A percentile compares a stretch with the other conserved stretches of the same genome.
Conservation (phyloP, 78 protist species). For the Dictyostelium firmibasis region DNA sequence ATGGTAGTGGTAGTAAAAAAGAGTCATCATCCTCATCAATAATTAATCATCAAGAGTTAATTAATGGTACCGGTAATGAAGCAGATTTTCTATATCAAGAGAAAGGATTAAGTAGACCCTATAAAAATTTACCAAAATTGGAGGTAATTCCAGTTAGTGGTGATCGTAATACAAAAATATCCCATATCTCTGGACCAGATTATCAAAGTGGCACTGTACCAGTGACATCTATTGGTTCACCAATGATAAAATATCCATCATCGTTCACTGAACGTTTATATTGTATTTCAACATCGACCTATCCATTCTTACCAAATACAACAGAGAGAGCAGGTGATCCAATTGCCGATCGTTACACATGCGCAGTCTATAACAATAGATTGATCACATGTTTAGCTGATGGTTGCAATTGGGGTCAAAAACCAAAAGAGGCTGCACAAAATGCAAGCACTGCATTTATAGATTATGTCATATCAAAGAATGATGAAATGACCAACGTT, state of each 20-base stretch:
- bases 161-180: background rate
- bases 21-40: background rate
- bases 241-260: constrained; percentile 27
- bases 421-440: constrained; percentile 63
- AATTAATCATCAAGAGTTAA: background rate
- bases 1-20: background rate
- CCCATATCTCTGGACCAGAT: constrained; percentile 52
- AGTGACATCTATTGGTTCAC: background rate
- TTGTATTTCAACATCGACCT: constrained; percentile 59
- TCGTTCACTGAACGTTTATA: constrained; percentile 4
- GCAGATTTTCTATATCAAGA: constrained; percentile 7
- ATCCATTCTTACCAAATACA: constrained; percentile 33
- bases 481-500: constrained; percentile 72
- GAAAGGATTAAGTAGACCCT: background rate
- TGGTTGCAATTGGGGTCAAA: constrained; percentile 84
- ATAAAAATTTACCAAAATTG: constrained; percentile 14
- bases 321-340: constrained; percentile 67
- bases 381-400: constrained; percentile 74
- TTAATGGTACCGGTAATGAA: background rate
- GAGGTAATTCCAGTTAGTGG: background rate
- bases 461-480: constrained; percentile 38
- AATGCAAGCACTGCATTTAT: constrained; percentile 72
- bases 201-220: background rate
- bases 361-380: constrained; percentile 52
- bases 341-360: constrained; percentile 69